phyloP scores from a whole-genome alignment of 805 yeast species.

The Wickerhamomyces hampshirensis region DNA sequence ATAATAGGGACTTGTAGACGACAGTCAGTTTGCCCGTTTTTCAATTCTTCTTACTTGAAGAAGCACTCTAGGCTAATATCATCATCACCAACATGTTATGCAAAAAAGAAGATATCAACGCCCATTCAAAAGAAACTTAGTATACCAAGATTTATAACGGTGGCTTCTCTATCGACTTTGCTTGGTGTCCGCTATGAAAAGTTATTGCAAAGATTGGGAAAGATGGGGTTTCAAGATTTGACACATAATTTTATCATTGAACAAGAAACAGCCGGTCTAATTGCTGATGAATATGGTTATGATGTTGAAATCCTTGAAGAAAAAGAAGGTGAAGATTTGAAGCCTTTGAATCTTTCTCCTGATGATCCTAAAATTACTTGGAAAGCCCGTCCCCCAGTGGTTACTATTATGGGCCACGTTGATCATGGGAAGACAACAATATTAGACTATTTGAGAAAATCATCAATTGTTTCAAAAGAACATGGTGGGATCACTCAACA shows the following conservation, averaged over 20 bases:
- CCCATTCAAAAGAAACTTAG: constrained; percentile 20
- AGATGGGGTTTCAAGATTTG: constrained; percentile 69
- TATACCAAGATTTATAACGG: constrained; percentile 75
- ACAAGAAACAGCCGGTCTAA: constrained; percentile 75
- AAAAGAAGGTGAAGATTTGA: constrained; percentile 38
- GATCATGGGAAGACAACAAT: constrained; percentile 98
- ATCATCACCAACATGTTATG: neutral
- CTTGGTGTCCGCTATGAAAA: constrained; percentile 60
- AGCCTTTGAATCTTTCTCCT: constrained; percentile 43
- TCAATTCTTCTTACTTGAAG: neutral
- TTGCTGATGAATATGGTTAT: constrained; percentile 86
- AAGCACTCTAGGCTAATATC: neutral
- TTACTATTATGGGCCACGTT: constrained; percentile 98
- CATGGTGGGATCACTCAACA: constrained; percentile 98
- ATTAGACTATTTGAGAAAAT: constrained; percentile 78
- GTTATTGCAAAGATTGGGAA: constrained; percentile 52
- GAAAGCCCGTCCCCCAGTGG: constrained; percentile 83
- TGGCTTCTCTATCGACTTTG: constrained; percentile 71
- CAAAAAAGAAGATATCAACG: neutral
- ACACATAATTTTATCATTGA: constrained; percentile 76
- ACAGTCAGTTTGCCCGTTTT: neutral
- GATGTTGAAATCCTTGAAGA: constrained; percentile 36
- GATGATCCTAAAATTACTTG: constrained; percentile 37
- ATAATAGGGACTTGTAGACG: too few species aligned
- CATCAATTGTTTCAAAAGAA: constrained; percentile 78